Conservation (phyloP, 306 rosid species). For the Ormosia emarginata region DNA sequence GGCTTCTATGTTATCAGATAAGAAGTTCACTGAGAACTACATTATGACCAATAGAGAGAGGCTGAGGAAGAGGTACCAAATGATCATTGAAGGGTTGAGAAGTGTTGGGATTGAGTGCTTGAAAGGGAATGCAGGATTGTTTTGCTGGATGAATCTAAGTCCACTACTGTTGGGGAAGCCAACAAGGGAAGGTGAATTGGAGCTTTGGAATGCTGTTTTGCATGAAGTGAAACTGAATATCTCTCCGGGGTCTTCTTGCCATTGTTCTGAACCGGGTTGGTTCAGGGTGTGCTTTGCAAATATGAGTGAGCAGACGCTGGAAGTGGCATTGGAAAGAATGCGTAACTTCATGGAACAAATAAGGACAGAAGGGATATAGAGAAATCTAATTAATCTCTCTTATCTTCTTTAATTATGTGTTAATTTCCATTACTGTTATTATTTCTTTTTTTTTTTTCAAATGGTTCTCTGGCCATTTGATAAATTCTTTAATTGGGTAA, state of each 20-base stretch:
- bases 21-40: slow-evolving; percentile 51
- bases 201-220: slow-evolving; percentile 56
- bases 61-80: slow-evolving; percentile 60
- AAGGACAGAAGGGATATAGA: not conserved
- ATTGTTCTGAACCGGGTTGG: slow-evolving; percentile 89
- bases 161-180: slow-evolving; percentile 44
- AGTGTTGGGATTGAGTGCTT: slow-evolving; percentile 71
- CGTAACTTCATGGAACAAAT: slow-evolving; percentile 49
- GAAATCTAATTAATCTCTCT: not conserved
- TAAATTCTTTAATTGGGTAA: slow-evolving; percentile 24
- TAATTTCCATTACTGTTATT: not conserved
- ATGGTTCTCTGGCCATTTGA: slow-evolving; percentile 42
- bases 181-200: slow-evolving; percentile 61
- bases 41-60: slow-evolving; percentile 64
- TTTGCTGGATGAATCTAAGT: slow-evolving; percentile 91
- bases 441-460: slow-evolving; percentile 6
- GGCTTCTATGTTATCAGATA: slow-evolving; percentile 67
- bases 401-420: not conserved
- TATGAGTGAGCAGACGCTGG: slow-evolving; percentile 66
- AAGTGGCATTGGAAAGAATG: slow-evolving; percentile 68
- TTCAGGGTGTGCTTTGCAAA: slow-evolving; percentile 93
- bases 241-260: slow-evolving; percentile 94
- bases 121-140: slow-evolving; percentile 84
- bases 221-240: slow-evolving; percentile 68
- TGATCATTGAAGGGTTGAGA: slow-evolving; percentile 66